Evolutionary conservation across 192 early-diverging fungal genomes (phyloP).

Genomic region (Geranomyces michiganensis): DNA sequence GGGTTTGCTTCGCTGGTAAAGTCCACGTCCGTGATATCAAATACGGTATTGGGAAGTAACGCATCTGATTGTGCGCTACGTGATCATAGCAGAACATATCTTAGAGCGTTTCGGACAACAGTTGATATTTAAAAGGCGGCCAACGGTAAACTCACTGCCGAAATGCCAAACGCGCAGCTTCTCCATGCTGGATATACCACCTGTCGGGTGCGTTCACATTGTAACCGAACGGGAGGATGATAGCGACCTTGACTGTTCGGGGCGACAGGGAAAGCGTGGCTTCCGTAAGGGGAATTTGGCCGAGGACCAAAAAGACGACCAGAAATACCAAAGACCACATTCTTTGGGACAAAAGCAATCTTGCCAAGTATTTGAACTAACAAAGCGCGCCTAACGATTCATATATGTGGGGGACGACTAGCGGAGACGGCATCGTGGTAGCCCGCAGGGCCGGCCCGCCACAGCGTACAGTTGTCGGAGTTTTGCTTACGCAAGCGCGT

Average conservation of each 20-base stretch:
- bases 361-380: too few relatives aligned
- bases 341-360: too few relatives aligned
- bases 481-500: too few relatives aligned
- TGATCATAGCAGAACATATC: not conserved
- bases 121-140: not conserved
- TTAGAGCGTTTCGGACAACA: too few relatives aligned
- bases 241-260: not conserved
- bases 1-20: not conserved
- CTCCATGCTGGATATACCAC: conserved; percentile 9
- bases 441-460: too few relatives aligned
- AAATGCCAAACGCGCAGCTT: not conserved
- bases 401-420: too few relatives aligned
- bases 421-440: too few relatives aligned
- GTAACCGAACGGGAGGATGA: conserved; percentile 5
- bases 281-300: not conserved
- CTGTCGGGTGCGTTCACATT: not conserved
- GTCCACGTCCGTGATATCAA: not conserved
- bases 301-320: too few relatives aligned
- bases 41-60: not conserved
- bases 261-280: conserved; percentile 1
- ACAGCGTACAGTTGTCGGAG: too few relatives aligned
- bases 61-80: not conserved
- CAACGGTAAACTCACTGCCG: not conserved
- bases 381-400: too few relatives aligned
- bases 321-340: too few relatives aligned